phyloP scores from a whole-genome alignment of 192 early-diverging fungal species.

The Phycomyces nitens region DNA sequence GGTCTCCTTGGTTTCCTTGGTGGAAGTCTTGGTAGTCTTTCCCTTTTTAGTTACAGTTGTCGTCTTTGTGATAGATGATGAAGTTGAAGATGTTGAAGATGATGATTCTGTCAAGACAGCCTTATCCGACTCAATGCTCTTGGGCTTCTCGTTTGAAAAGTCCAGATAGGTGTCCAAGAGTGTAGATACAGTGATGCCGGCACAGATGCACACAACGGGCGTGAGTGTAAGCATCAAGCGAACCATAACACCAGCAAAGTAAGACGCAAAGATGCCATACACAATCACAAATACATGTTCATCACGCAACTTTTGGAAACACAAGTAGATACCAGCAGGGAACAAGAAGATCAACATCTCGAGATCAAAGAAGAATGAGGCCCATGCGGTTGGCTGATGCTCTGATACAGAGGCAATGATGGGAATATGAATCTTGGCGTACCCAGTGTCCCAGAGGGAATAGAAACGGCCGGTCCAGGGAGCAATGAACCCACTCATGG shows the following conservation, averaged over 20 bases:
- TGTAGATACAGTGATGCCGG: slow-evolving; percentile 86
- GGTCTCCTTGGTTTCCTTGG: background rate
- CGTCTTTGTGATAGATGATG: background rate
- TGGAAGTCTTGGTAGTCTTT: background rate
- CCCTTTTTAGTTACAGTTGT: background rate
- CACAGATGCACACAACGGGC: slow-evolving; percentile 93
- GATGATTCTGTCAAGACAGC: slow-evolving; percentile 5
- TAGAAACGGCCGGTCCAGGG: slow-evolving; percentile 99
- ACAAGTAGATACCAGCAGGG: slow-evolving; percentile 97
- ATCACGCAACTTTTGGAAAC: slow-evolving; percentile 91
- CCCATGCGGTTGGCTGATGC: slow-evolving; percentile 99
- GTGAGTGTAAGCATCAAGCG: slow-evolving; percentile 98
- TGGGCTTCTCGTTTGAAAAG: slow-evolving; percentile 4
- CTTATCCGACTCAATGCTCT: background rate
- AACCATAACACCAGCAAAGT: slow-evolving; percentile 99
- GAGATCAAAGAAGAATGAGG: slow-evolving; percentile 99
- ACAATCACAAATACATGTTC: slow-evolving; percentile 98
- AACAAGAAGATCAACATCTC: slow-evolving; percentile 94
- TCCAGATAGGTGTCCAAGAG: slow-evolving; percentile 84
- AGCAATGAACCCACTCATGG: slow-evolving; percentile 82
- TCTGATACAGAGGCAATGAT: slow-evolving; percentile 99
- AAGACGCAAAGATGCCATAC: slow-evolving; percentile 96
- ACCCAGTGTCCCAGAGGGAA: slow-evolving; percentile 99
- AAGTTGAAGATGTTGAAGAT: background rate
- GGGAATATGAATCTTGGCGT: slow-evolving; percentile 98